A percentile compares a stretch with the other conserved stretches of the same genome.
Evolutionary conservation across 2,329 filamentous ascomycete genomes (phyloP).

Genomic region (Aspergillus sp.): DNA sequence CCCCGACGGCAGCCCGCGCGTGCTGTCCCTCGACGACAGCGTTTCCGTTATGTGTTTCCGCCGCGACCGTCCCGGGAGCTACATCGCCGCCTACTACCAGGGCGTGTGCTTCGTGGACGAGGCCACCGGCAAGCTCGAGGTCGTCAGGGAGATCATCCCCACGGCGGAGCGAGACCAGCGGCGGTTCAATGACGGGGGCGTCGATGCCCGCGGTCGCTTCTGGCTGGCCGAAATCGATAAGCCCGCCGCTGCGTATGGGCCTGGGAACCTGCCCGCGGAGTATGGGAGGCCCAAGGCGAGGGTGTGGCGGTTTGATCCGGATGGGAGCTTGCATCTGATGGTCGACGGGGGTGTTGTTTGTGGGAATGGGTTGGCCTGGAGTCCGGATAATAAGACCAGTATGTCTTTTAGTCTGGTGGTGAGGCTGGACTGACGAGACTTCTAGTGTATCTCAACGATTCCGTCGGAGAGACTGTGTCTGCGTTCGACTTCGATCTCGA

Average conservation of each 20-base stretch:
- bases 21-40: conserved; percentile 24
- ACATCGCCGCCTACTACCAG: conserved; percentile 32
- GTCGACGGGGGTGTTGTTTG: conserved; percentile 23
- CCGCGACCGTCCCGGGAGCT: conserved; percentile 23
- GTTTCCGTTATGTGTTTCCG: conserved; percentile 29
- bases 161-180: conserved; percentile 17
- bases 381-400: conserved; percentile 29
- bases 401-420: neutral
- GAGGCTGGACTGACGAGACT: neutral
- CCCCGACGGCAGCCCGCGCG: conserved; percentile 16
- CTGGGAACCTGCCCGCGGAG: conserved; percentile 14
- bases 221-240: conserved; percentile 31
- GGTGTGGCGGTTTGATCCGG: conserved; percentile 15
- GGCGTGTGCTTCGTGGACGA: conserved; percentile 31
- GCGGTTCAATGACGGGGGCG: conserved; percentile 30
- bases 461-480: conserved; percentile 21
- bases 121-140: conserved; percentile 24
- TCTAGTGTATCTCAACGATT: conserved; percentile 29
- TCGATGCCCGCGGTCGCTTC: conserved; percentile 26
- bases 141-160: conserved; percentile 30
- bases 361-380: conserved; percentile 30
- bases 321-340: conserved; percentile 23
- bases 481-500: conserved; percentile 27
- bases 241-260: conserved; percentile 23
- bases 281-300: conserved; percentile 10